Percentiles rank a stretch among this genome's conserved stretches.
These are phyloP conservation scores for Microglena sp. DNA, from an alignment of 139 green algal genomes.

Conservation along the genomic window DNA sequence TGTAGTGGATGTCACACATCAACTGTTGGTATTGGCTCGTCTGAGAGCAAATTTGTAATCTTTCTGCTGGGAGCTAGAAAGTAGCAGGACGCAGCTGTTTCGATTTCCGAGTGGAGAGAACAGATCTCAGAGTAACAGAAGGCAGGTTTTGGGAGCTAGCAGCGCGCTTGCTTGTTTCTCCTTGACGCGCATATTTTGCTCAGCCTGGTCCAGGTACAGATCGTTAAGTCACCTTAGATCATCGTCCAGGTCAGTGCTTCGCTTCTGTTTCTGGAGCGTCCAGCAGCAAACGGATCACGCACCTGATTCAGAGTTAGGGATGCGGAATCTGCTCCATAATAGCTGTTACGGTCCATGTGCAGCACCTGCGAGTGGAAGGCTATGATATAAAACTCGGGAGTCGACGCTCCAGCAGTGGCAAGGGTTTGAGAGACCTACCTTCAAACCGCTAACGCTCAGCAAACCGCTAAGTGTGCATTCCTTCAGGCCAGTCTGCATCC, in stretches of 20 bases:
- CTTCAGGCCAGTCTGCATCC: slow-evolving; percentile 99
- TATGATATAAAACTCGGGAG: background rate
- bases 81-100: too few species aligned
- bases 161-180: background rate
- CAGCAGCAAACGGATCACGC: background rate
- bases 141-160: background rate
- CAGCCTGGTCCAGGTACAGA: background rate
- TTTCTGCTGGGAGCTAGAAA: too few species aligned
- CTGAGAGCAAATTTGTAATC: too few species aligned
- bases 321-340: slow-evolving; percentile 93
- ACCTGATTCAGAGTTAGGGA: slow-evolving; percentile 93
- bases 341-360: slow-evolving; percentile 97
- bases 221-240: background rate
- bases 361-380: slow-evolving; percentile 58
- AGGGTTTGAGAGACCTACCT: slow-evolving; percentile 3
- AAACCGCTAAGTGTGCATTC: slow-evolving; percentile 96
- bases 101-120: too few species aligned
- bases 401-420: background rate
- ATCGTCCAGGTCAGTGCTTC: background rate
- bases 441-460: slow-evolving; percentile 73
- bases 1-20: too few species aligned
- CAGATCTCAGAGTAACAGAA: too few species aligned
- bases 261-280: background rate
- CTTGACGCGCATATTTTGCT: background rate
- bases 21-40: too few species aligned